These are phyloP conservation scores for Metarhizium anisopliae DNA, from an alignment of 2,329 filamentous ascomycete genomes.

Conservation along the genomic window DNA sequence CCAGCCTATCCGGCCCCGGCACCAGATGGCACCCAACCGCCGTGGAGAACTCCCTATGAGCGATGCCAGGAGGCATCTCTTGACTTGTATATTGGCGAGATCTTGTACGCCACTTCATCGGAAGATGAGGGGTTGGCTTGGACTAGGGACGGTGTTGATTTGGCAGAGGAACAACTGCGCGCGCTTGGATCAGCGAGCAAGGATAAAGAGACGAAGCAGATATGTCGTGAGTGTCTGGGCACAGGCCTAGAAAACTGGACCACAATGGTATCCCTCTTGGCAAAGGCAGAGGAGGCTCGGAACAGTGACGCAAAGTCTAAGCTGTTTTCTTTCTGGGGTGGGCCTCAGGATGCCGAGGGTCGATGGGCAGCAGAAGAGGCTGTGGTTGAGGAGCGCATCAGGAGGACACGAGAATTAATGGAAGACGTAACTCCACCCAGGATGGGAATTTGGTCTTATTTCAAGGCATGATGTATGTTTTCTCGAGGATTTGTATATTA, in stretches of 20 bases:
- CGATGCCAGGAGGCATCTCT: constrained; percentile 79
- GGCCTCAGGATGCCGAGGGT: constrained; percentile 26
- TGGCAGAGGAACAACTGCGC: constrained; percentile 62
- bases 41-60: constrained; percentile 54
- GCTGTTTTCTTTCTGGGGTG: constrained; percentile 29
- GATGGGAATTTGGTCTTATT: constrained; percentile 24
- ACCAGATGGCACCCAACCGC: constrained; percentile 57
- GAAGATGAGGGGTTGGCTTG: constrained; percentile 70
- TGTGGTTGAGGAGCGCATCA: constrained; percentile 42
- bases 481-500: not conserved
- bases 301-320: constrained; percentile 20
- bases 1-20: constrained; percentile 64
- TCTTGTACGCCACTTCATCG: constrained; percentile 60
- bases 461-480: constrained; percentile 22
- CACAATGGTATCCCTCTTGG: constrained; percentile 64
- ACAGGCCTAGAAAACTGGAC: constrained; percentile 76
- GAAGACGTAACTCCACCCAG: constrained; percentile 35
- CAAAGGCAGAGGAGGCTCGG: constrained; percentile 36
- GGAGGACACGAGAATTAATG: constrained; percentile 41
- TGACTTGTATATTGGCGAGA: constrained; percentile 88
- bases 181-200: constrained; percentile 21
- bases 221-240: constrained; percentile 68
- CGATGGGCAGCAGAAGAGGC: constrained; percentile 47
- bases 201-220: constrained; percentile 30
- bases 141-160: constrained; percentile 80